These are phyloP conservation scores for Neurospora sp. DNA, from an alignment of 495 filamentous ascomycete species.

Conservation along the genomic window DNA sequence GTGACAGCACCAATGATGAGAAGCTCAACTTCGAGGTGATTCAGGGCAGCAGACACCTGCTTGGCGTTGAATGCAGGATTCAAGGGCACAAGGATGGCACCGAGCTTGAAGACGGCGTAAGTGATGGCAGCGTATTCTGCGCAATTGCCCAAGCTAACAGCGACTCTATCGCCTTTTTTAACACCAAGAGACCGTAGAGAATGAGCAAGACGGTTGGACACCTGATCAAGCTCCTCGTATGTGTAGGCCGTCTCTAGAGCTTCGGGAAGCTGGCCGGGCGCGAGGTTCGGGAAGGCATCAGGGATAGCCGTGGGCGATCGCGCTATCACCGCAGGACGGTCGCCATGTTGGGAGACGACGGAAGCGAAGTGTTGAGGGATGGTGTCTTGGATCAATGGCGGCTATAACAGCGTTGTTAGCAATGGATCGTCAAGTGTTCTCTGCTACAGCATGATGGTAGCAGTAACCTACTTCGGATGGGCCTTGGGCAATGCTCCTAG, in stretches of 20 bases:
- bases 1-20: slow-evolving; percentile 79
- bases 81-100: slow-evolving; percentile 81
- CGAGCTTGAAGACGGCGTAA: slow-evolving; percentile 88
- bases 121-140: slow-evolving; percentile 71
- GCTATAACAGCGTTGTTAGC: slow-evolving; percentile 6
- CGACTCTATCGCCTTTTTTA: slow-evolving; percentile 74
- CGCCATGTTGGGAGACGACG: slow-evolving; percentile 61
- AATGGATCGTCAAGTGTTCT: neutral
- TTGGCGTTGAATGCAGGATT: slow-evolving; percentile 81
- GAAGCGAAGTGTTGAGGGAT: slow-evolving; percentile 71
- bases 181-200: slow-evolving; percentile 68
- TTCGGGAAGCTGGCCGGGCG: slow-evolving; percentile 2
- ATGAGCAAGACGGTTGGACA: slow-evolving; percentile 67
- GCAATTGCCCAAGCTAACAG: slow-evolving; percentile 76
- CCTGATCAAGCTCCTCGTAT: slow-evolving; percentile 62
- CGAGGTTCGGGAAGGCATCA: slow-evolving; percentile 5
- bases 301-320: slow-evolving; percentile 21
- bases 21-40: slow-evolving; percentile 63
- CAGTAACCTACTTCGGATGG: slow-evolving; percentile 1
- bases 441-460: neutral
- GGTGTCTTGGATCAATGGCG: slow-evolving; percentile 35
- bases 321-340: slow-evolving; percentile 51
- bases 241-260: slow-evolving; percentile 45
- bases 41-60: slow-evolving; percentile 70
- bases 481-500: slow-evolving; percentile 1